phyloP scores from a whole-genome alignment of 768 basidiomycete genomes.

The Amanita thiersii region DNA sequence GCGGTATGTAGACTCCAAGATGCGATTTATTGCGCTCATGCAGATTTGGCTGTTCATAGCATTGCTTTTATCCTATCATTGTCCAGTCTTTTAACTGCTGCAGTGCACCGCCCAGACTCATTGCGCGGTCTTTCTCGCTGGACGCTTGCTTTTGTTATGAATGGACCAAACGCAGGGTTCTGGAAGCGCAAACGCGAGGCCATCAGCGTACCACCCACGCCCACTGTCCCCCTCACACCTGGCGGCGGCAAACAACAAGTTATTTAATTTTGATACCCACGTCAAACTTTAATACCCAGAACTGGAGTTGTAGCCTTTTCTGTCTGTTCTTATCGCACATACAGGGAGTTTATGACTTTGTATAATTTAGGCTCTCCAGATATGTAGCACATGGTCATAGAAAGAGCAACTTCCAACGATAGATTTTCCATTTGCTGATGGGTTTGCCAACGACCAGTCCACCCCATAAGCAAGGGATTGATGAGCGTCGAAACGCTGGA shows the following conservation, averaged over 20 bases:
- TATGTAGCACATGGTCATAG: slow-evolving; percentile 79
- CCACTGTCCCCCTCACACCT: slow-evolving; percentile 17
- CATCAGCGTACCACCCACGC: slow-evolving; percentile 20
- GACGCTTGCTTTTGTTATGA: slow-evolving; percentile 59
- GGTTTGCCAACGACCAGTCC: slow-evolving; percentile 67
- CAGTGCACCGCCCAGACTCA: slow-evolving; percentile 50
- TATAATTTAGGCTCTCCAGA: slow-evolving; percentile 61
- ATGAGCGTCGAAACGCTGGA: slow-evolving; percentile 66
- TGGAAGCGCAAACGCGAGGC: slow-evolving; percentile 37
- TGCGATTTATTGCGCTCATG: not conserved
- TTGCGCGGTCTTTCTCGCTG: slow-evolving; percentile 70
- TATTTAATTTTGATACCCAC: not conserved
- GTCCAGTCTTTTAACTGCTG: slow-evolving; percentile 56
- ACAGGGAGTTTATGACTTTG: too few species aligned
- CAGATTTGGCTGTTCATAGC: slow-evolving; percentile 25
- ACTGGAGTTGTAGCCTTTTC: not conserved
- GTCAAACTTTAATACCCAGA: not conserved
- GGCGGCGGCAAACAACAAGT: slow-evolving; percentile 2
- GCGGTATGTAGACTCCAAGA: slow-evolving; percentile 32
- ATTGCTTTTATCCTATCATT: slow-evolving; percentile 55
- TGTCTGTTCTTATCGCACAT: too few species aligned
- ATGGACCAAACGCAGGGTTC: slow-evolving; percentile 47
- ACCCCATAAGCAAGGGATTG: slow-evolving; percentile 83
- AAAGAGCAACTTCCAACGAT: slow-evolving; percentile 88
- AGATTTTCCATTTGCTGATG: slow-evolving; percentile 24